Evolutionary conservation across 2,329 filamentous ascomycete genomes (phyloP).

Genomic region (Paecilomyces formosus): DNA sequence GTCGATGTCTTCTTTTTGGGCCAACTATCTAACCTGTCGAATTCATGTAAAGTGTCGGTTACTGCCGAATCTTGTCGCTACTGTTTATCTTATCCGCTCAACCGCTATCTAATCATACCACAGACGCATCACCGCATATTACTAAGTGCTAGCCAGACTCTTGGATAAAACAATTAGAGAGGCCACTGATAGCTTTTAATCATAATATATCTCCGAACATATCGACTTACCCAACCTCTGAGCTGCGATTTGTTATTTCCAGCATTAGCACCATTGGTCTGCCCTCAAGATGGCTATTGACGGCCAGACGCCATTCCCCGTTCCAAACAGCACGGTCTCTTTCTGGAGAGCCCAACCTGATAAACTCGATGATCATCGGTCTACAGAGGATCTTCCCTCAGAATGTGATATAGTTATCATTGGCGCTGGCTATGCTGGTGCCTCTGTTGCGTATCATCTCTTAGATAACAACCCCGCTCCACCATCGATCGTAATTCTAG

Average conservation of each 20-base stretch:
- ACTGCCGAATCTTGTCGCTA: background rate
- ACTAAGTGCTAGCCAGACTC: background rate
- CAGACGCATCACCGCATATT: background rate
- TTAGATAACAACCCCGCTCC: slow-evolving; percentile 12
- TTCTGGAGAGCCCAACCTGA: slow-evolving; percentile 39
- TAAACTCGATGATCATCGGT: slow-evolving; percentile 32
- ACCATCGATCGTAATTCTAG: slow-evolving; percentile 31
- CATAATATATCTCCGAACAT: background rate
- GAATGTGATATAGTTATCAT: slow-evolving; percentile 41
- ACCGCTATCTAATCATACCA: background rate
- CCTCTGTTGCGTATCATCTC: slow-evolving; percentile 38
- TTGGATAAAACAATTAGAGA: background rate
- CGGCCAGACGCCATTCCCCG: background rate
- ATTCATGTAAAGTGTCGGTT: background rate
- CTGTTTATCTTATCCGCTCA: background rate
- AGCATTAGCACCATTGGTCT: background rate
- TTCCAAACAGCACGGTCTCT: slow-evolving; percentile 6
- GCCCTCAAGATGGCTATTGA: background rate
- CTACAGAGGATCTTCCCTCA: slow-evolving; percentile 31
- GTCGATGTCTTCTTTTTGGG: too few relatives aligned
- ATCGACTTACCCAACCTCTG: background rate
- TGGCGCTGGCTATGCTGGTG: slow-evolving; percentile 42
- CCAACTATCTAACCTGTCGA: too few relatives aligned
- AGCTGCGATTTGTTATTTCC: background rate
- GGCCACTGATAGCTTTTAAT: background rate